phyloP scores from a whole-genome alignment of 2,329 filamentous ascomycete genomes.

The Geosmithia putterillii region DNA sequence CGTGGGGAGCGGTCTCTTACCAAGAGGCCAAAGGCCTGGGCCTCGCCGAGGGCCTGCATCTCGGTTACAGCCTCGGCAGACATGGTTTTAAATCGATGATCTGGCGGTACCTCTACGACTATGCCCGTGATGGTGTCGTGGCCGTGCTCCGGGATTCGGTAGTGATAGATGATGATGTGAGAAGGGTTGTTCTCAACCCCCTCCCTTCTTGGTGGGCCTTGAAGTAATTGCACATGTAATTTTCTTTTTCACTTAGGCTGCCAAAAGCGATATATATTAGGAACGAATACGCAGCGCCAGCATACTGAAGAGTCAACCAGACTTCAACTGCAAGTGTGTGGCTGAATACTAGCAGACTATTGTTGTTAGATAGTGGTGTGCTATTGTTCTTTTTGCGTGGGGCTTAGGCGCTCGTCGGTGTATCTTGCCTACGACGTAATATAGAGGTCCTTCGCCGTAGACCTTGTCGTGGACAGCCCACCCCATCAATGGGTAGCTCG shows the following conservation, averaged over 20 bases:
- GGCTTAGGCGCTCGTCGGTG: no score
- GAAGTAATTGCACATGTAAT: background rate
- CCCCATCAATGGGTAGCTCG: no score
- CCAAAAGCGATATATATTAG: background rate
- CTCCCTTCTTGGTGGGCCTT: background rate
- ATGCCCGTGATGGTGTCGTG: no score
- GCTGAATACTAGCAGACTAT: background rate
- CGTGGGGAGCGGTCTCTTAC: constrained; percentile 8
- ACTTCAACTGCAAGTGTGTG: background rate
- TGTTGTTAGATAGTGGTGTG: background rate
- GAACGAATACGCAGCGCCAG: background rate
- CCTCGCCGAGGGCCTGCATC: constrained; percentile 6
- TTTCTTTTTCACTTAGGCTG: background rate
- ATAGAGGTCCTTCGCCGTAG: no score
- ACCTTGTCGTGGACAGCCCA: background rate
- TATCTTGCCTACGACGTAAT: no score
- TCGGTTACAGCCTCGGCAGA: background rate
- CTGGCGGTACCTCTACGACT: no score
- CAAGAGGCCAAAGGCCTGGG: constrained; percentile 14
- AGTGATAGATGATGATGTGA: background rate
- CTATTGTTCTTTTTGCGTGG: background rate
- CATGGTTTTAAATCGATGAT: background rate
- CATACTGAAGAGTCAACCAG: background rate
- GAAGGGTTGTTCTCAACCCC: no score
- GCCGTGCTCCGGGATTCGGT: no score